phyloP scores from a whole-genome alignment of 2,329 filamentous ascomycete species.

The Penicillium sp. region DNA sequence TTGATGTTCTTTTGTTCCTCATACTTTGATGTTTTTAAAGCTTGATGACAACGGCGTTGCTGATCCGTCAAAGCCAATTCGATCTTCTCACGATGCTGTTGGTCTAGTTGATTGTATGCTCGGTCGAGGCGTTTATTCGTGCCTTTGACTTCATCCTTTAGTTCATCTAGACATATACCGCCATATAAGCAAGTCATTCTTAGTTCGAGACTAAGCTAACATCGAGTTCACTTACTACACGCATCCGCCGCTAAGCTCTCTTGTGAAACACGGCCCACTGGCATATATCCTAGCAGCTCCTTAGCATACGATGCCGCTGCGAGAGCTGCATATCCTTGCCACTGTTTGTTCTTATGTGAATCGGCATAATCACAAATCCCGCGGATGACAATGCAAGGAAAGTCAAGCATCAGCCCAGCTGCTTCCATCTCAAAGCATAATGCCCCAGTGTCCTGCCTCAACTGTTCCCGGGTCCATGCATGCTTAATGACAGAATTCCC shows the following conservation, averaged over 20 bases:
- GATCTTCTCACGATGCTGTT: not conserved
- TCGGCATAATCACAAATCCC: conserved; percentile 22
- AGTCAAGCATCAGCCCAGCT: not conserved
- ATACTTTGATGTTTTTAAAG: conserved; percentile 30
- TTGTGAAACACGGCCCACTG: not conserved
- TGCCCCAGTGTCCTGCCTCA: not conserved
- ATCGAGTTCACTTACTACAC: too few species aligned
- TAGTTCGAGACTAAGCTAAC: not conserved
- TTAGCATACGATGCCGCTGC: not conserved
- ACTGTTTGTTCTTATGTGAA: conserved; percentile 17
- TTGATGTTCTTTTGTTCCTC: conserved; percentile 34
- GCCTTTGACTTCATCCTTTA: not conserved
- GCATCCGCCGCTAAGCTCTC: too few species aligned
- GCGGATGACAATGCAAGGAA: conserved; percentile 18
- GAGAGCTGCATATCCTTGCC: conserved; percentile 12
- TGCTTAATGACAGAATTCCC: conserved; percentile 17
- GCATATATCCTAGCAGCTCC: not conserved
- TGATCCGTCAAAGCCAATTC: not conserved
- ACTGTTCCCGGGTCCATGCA: conserved; percentile 6
- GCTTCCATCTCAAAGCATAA: conserved; percentile 19
- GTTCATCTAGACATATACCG: not conserved
- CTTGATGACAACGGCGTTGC: conserved; percentile 22
- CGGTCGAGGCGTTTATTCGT: not conserved
- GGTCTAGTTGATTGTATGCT: conserved; percentile 5
- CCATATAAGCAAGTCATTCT: not conserved